Conservation (phyloP, 1,284 basidiomycete species). For the Cystobasidium pallidum region DNA sequence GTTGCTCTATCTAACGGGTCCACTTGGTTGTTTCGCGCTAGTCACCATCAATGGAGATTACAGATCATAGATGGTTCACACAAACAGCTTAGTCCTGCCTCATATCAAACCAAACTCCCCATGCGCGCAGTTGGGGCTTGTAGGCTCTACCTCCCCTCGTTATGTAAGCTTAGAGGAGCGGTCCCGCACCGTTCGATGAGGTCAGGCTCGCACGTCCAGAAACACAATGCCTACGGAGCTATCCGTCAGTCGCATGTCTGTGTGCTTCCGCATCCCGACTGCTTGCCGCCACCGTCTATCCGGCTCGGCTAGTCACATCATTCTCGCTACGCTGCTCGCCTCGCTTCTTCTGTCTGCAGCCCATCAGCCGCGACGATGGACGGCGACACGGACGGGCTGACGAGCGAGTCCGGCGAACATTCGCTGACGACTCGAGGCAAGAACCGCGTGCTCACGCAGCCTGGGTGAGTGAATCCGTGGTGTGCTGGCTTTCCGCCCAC, state of each 20-base stretch:
- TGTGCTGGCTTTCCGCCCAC: background rate
- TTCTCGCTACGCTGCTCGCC: too few relatives aligned
- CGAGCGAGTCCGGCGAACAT: constrained; percentile 23
- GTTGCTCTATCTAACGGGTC: background rate
- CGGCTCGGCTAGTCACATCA: background rate
- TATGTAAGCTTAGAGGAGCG: too few relatives aligned
- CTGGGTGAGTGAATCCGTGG: constrained; percentile 24
- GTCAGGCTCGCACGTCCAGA: too few relatives aligned
- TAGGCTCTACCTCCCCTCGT: too few relatives aligned
- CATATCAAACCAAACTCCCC: too few relatives aligned
- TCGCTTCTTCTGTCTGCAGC: background rate
- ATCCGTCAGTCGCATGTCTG: too few relatives aligned
- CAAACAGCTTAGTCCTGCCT: background rate
- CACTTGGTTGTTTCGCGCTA: background rate
- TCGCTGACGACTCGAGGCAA: constrained; percentile 41
- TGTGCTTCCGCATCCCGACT: too few relatives aligned
- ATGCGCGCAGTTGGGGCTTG: too few relatives aligned
- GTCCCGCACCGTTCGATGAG: too few relatives aligned
- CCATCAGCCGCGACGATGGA: background rate
- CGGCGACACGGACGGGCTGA: background rate
- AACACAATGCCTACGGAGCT: too few relatives aligned
- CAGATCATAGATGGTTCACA: constrained; percentile 21
- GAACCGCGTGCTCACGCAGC: constrained; percentile 38
- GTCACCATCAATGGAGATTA: constrained; percentile 46
- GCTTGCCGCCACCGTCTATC: background rate